A percentile compares a stretch with the other conserved stretches of the same genome.
phyloP scores from a whole-genome alignment of 805 yeast species.

The Brettanomyces sp. region DNA sequence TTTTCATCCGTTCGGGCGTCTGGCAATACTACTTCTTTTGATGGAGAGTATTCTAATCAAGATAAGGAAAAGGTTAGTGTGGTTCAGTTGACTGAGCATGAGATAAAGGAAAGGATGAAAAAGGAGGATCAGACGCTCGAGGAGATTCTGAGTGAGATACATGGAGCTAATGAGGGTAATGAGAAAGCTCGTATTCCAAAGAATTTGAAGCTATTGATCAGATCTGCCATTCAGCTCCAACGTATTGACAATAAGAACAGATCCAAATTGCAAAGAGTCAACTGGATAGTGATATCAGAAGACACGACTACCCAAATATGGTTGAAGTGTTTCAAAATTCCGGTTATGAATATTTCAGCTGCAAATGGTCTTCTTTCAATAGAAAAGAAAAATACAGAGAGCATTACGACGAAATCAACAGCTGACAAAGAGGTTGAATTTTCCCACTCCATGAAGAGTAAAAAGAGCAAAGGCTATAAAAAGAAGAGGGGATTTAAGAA shows the following conservation, averaged over 20 bases:
- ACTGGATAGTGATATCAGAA: slow-evolving; percentile 57
- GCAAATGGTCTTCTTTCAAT: slow-evolving; percentile 24
- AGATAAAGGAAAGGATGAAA: neutral
- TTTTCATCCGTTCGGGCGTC: too few relatives aligned
- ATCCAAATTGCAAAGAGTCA: slow-evolving; percentile 9
- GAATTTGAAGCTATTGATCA: slow-evolving; percentile 43
- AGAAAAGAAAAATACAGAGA: neutral
- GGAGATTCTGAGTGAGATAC: slow-evolving; percentile 2
- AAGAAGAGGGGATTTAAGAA: neutral
- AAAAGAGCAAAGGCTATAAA: too few relatives aligned
- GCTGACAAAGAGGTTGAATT: too few relatives aligned
- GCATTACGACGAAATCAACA: neutral
- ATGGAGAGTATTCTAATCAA: too few relatives aligned
- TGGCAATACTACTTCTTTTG: too few relatives aligned
- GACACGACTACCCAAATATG: slow-evolving; percentile 44
- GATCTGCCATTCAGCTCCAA: slow-evolving; percentile 49
- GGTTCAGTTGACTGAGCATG: slow-evolving; percentile 3
- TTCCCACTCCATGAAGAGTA: too few relatives aligned
- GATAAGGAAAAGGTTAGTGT: too few relatives aligned
- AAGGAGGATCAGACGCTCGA: slow-evolving; percentile 2
- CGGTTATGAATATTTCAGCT: slow-evolving; percentile 41
- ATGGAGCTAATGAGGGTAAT: neutral
- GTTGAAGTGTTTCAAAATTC: slow-evolving; percentile 46
- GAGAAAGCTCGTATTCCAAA: slow-evolving; percentile 39
- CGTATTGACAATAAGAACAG: slow-evolving; percentile 28